Base-by-base conservation (phyloP, 1,284 basidiomycete genomes). In the Irpex rosettiformis region DNA sequence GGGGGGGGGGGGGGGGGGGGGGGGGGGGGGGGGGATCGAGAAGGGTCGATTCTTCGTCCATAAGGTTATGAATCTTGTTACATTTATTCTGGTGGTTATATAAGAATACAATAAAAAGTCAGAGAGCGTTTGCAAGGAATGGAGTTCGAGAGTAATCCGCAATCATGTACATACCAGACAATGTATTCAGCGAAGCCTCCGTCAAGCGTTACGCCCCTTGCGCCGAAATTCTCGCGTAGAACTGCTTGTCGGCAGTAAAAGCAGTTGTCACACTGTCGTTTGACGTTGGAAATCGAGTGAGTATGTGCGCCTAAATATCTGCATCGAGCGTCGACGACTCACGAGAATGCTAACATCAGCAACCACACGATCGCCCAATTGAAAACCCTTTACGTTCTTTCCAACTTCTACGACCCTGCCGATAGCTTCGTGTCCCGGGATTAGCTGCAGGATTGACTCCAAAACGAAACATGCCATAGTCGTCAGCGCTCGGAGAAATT, bases 151-250 rank as follows among this genome's bases (percentile, higher is more conserved):
- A 49, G 22, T 7, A 30, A 21, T 25, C 22, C 52, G 4, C 42
- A 22, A 28, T 51, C 51, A 27, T 25, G 27, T 18, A 24, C 60
- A 22, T 25, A 80, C 79, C 79, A 82, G 58, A 75, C 76, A 66
- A 83, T 75, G 70, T 82, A 84, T 63, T 85, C 82, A 49, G 82
- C 81, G 65, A 85, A 85, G 48, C 82, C 83, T 60, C 82, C 83
- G 64, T 79, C 77, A 56, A 76, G 70, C 52, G 79, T 78, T 29
- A 84, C 79, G 61, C 83, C 84, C 43, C 77, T 77, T 16, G 78
- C 77, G 56, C 74, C 66, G 68, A 84, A 83, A 74, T 81, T 76
- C 71, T 84, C 80, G 72, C 83, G 85, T 58, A 85, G 73, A 22
- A 85, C 74, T 22, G 74, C 69, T 64, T 81, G 72, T 55, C 81